Conservation (phyloP, 805 yeast genomes). For the Yarrowia sp. region DNA sequence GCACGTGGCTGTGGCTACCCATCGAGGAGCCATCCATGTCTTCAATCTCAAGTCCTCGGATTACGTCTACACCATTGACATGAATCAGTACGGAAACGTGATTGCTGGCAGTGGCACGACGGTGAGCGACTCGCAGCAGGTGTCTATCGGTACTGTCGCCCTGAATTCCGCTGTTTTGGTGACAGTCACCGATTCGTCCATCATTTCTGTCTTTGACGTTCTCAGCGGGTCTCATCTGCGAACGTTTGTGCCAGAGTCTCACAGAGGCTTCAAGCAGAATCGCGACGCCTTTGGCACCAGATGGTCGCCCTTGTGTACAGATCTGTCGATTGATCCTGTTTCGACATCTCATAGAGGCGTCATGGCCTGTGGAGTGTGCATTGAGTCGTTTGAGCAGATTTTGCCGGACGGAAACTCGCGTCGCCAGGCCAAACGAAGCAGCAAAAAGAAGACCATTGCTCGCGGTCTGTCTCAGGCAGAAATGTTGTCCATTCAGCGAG, state of each 20-base stretch:
- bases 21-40: constrained; percentile 30
- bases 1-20: constrained; percentile 21
- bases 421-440: constrained; percentile 25
- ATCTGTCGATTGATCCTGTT: constrained; percentile 19
- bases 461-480: constrained; percentile 28
- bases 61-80: constrained; percentile 14
- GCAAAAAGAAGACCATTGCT: constrained; percentile 22
- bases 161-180: constrained; percentile 30
- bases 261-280: constrained; percentile 29
- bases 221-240: constrained; percentile 26
- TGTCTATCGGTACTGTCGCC: constrained; percentile 24
- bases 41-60: constrained; percentile 15
- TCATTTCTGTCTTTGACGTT: constrained; percentile 30
- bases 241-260: constrained; percentile 32
- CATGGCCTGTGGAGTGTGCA: constrained; percentile 37
- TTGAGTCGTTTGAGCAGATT: constrained; percentile 35
- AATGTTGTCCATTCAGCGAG: constrained; percentile 26
- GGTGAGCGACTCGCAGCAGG: constrained; percentile 22
- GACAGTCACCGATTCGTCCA: constrained; percentile 27
- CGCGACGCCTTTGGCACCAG: constrained; percentile 25
- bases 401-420: constrained; percentile 25
- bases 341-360: constrained; percentile 32
- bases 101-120: constrained; percentile 35
- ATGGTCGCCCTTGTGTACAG: constrained; percentile 19
- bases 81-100: constrained; percentile 38